Conservation (phyloP, 2,329 filamentous ascomycete species). For the Neofusicoccum parvum region DNA sequence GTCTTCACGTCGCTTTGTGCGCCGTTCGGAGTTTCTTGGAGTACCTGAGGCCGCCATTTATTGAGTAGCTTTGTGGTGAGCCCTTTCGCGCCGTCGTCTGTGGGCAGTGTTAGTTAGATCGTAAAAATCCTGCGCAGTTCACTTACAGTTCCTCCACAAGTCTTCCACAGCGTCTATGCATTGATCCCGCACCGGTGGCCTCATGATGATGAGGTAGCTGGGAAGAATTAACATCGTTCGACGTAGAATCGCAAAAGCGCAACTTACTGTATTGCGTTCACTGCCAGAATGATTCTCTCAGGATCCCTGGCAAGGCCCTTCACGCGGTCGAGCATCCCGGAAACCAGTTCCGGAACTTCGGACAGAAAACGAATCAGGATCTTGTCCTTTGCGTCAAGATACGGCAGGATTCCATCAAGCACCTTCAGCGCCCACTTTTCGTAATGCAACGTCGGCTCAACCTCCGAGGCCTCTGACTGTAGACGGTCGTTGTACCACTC, state of each 20-base stretch:
- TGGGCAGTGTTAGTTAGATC: background rate
- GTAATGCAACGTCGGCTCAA: conserved; percentile 60
- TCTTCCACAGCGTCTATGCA: conserved; percentile 61
- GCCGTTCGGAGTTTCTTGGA: conserved; percentile 32
- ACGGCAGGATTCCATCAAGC: conserved; percentile 86
- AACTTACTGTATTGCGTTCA: conserved; percentile 59
- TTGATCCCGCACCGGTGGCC: conserved; percentile 61
- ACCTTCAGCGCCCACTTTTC: conserved; percentile 77
- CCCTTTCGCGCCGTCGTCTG: conserved; percentile 49
- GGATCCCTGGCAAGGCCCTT: conserved; percentile 64
- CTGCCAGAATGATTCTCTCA: conserved; percentile 61
- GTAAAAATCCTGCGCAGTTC: background rate
- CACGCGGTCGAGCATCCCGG: conserved; percentile 71
- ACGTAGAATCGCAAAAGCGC: conserved; percentile 23
- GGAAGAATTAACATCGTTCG: background rate
- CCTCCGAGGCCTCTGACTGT: conserved; percentile 50
- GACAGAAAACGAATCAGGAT: conserved; percentile 87
- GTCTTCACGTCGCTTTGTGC: conserved; percentile 9
- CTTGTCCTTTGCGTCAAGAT: conserved; percentile 89
- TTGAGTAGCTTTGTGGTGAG: conserved; percentile 56
- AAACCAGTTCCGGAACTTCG: conserved; percentile 81
- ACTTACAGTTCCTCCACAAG: conserved; percentile 58
- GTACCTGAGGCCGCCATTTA: conserved; percentile 57
- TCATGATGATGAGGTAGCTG: conserved; percentile 59
- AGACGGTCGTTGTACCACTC: conserved; percentile 95